phyloP scores from a whole-genome alignment of 805 yeast species.

The Yarrowia osloensis region DNA sequence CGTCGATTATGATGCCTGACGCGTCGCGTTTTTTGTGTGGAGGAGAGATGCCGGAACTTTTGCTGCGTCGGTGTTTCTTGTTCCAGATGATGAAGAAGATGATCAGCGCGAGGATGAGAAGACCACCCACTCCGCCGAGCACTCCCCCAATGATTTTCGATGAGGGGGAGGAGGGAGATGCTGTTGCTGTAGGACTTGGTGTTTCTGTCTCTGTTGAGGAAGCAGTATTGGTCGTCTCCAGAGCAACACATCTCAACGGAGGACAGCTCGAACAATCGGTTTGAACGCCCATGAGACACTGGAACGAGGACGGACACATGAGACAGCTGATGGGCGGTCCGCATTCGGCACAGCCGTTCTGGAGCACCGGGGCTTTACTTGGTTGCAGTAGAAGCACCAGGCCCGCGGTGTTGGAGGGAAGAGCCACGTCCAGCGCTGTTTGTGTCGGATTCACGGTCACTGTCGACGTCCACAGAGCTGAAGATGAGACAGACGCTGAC shows the following conservation, averaged over 20 bases:
- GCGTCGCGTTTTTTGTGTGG: slow-evolving; percentile 9
- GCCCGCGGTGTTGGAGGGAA: background rate
- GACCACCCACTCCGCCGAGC: slow-evolving; percentile 3
- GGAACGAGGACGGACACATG: background rate
- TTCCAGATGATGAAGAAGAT: background rate
- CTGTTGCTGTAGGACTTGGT: background rate
- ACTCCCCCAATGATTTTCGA: background rate
- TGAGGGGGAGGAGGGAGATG: background rate
- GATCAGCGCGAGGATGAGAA: background rate
- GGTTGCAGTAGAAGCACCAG: slow-evolving; percentile 3
- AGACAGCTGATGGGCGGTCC: slow-evolving; percentile 14
- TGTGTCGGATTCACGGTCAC: background rate
- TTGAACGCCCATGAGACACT: slow-evolving; percentile 13
- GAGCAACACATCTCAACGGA: background rate
- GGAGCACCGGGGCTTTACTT: background rate
- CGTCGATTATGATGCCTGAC: slow-evolving; percentile 17
- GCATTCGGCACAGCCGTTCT: background rate
- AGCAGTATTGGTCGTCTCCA: background rate
- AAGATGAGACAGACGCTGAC: background rate
- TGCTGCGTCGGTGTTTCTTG: background rate
- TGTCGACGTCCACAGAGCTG: background rate
- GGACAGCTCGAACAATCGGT: background rate
- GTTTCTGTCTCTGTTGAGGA: background rate
- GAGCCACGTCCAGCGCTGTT: background rate
- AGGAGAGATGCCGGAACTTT: too few species aligned